Evolutionary conservation across 2,329 filamentous ascomycete species (phyloP), one percentile per base, ranked within the genome.

Genomic region (Trichoderma arundinaceum): DNA sequence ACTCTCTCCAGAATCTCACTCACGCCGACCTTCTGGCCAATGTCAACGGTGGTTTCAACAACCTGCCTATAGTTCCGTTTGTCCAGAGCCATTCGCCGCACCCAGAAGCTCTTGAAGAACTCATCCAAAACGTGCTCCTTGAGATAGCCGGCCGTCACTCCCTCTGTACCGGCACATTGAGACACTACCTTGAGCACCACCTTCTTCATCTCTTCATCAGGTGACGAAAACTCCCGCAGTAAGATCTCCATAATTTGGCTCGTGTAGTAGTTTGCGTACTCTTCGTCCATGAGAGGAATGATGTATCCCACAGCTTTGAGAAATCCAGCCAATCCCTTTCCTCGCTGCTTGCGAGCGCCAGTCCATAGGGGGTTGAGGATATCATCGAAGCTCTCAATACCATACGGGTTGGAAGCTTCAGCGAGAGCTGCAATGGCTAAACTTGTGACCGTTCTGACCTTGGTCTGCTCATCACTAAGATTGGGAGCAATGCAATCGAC

Each of bases 201-300:
- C 82, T 99, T 99, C 81, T 98, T 99, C 95, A 99, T 99, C 79
- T 99, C 95, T 78, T 99, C 95, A 71, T 99, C 95, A 0, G 95
- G 95, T 0, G 94, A 97, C 7, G 93, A 91, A 74, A 99, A 99
- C 76, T 99, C 95, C 73, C 95, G 89, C 35, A 98, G 87, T 13
- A 99, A 82, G 73, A 98, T 98, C 78, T 98, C 95, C 94, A 99
- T 98, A 73, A 99, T 97, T 78, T 99, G 94, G 71, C 89, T 92
- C 8, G 95, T 98, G 75, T 99, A 99, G 81, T 99, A 99, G 77
- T 97, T 98, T 79, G 95, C 94, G 77, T 97, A 98, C 75, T 99
- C 95, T 79, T 99, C 95, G 80, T 99, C 95, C 95, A 99, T 99
- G 60, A 99, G 86, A 4, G 95, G 95, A 69, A 99, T 98, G 74